Conservation (phyloP, 768 basidiomycete genomes). For the Kwoniella dejecticola region DNA sequence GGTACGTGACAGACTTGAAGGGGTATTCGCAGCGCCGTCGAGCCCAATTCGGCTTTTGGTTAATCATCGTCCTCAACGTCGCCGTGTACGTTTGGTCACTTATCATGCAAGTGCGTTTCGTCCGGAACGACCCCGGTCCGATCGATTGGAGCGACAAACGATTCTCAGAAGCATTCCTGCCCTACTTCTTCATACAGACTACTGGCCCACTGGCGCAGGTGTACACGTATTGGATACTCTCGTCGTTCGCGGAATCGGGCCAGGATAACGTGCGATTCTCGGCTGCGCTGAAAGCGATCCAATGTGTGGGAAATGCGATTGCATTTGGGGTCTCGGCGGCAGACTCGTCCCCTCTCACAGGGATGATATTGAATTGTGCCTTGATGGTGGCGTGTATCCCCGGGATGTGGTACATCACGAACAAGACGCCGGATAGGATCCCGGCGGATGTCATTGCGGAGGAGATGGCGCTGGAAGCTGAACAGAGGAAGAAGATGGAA, state of each 20-base stretch:
- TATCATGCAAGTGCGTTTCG: constrained; percentile 2
- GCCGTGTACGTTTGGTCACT: constrained; percentile 7
- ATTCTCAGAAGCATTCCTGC: constrained; percentile 4
- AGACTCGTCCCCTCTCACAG: neutral
- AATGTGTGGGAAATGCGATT: neutral
- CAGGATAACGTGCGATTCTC: neutral
- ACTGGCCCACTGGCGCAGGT: constrained; percentile 29
- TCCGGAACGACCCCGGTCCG: neutral
- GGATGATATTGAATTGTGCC: neutral
- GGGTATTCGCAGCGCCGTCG: constrained; percentile 16
- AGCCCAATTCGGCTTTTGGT: neutral
- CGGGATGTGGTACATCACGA: neutral
- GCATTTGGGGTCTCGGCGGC: neutral
- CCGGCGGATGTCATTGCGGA: constrained; percentile 22
- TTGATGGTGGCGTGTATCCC: neutral
- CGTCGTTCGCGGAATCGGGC: constrained; percentile 21
- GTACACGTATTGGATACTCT: constrained; percentile 43
- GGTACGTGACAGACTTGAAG: constrained; percentile 35
- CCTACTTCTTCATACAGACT: constrained; percentile 22
- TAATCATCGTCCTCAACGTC: constrained; percentile 3
- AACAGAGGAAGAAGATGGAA: neutral
- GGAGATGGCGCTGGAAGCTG: neutral
- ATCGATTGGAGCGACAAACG: constrained; percentile 1
- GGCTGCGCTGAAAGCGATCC: neutral
- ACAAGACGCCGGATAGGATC: constrained; percentile 19